These are phyloP conservation scores for Diplocarpon rosae DNA, from an alignment of 2,329 filamentous ascomycete species.

Conservation along the genomic window DNA sequence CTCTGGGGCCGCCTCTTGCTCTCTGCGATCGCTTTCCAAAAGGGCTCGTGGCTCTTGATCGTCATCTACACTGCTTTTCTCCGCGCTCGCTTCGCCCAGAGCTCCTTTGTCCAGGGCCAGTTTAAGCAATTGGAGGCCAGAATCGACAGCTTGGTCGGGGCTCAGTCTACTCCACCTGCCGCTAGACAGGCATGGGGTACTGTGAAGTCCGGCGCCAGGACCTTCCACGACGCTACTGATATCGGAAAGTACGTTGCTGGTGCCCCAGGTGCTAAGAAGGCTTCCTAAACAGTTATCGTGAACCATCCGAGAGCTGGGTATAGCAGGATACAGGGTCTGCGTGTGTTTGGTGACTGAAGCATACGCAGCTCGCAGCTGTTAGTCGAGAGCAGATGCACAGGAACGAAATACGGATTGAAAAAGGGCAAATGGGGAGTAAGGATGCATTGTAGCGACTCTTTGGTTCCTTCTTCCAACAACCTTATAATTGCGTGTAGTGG, in stretches of 20 bases:
- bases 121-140: constrained; percentile 62
- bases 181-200: constrained; percentile 71
- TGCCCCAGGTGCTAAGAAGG: constrained; percentile 50
- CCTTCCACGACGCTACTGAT: constrained; percentile 73
- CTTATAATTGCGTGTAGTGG: too few relatives aligned
- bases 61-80: constrained; percentile 84
- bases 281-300: constrained; percentile 16
- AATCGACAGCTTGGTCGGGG: constrained; percentile 70
- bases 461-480: too few relatives aligned
- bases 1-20: constrained; percentile 77
- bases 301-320: background rate
- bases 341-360: too few relatives aligned
- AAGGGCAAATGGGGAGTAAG: too few relatives aligned
- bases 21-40: constrained; percentile 77
- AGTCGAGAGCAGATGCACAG: too few relatives aligned
- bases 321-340: background rate
- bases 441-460: too few relatives aligned
- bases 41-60: constrained; percentile 82
- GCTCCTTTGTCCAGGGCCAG: constrained; percentile 79
- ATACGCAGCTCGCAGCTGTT: too few relatives aligned
- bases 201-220: constrained; percentile 60
- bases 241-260: constrained; percentile 59
- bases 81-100: constrained; percentile 81
- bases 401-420: too few relatives aligned
- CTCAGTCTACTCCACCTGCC: constrained; percentile 75